phyloP scores from a whole-genome alignment of 2,329 filamentous ascomycete genomes.

The Xylaria sp. region DNA sequence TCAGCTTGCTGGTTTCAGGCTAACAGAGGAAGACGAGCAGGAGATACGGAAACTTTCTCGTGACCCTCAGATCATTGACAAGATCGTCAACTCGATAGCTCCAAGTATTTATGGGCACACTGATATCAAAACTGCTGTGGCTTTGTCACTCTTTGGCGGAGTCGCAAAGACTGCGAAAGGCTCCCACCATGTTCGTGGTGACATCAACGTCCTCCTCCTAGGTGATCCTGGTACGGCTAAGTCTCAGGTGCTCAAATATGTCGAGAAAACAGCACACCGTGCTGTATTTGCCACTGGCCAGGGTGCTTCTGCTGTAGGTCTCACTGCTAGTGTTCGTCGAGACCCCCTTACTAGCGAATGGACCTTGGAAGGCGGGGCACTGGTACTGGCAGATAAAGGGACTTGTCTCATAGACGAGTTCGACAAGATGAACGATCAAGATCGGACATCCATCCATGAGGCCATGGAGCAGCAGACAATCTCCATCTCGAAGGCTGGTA shows the following conservation, averaged over 20 bases:
- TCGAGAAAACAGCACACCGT: conserved; percentile 95
- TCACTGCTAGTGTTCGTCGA: conserved; percentile 94
- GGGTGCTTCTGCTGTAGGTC: conserved; percentile 95
- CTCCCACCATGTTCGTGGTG: conserved; percentile 89
- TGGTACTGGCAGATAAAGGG: conserved; percentile 93
- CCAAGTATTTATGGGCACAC: conserved; percentile 97
- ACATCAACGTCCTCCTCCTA: conserved; percentile 96
- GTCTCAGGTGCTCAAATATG: conserved; percentile 96
- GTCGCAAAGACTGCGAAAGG: conserved; percentile 92
- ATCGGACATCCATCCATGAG: conserved; percentile 97
- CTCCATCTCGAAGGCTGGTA: conserved; percentile 97
- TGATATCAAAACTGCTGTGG: conserved; percentile 97
- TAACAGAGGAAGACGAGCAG: conserved; percentile 95
- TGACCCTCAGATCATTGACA: conserved; percentile 92
- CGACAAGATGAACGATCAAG: conserved; percentile 99
- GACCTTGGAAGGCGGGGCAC: conserved; percentile 94
- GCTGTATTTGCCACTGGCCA: conserved; percentile 98
- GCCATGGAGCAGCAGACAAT: conserved; percentile 99
- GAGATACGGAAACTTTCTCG: conserved; percentile 87
- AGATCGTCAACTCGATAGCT: conserved; percentile 91
- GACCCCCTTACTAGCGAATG: conserved; percentile 96
- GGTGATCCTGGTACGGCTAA: conserved; percentile 98
- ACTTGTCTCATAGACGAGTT: conserved; percentile 98
- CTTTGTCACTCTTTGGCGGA: conserved; percentile 92
- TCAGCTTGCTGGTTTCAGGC: conserved; percentile 93